A percentile compares a stretch with the other conserved stretches of the same genome.
Conservation (phyloP, 148 eudicot species). For the Amaranthus cruentus region DNA sequence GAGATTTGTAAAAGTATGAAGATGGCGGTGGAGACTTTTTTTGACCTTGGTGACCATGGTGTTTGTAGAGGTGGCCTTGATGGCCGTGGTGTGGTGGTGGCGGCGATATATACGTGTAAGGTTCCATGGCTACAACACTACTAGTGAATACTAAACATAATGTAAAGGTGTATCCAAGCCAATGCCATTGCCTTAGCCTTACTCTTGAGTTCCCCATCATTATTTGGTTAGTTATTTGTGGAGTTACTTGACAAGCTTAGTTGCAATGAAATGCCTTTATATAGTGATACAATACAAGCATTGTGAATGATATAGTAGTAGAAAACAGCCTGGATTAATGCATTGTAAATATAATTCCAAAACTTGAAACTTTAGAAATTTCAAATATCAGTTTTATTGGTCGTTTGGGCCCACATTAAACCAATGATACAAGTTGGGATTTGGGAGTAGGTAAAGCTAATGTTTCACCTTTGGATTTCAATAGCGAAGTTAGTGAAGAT, state of each 20-base stretch:
- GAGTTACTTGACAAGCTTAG: background rate
- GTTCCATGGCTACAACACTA: conserved; percentile 11
- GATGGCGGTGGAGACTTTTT: conserved; percentile 15
- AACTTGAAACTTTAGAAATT: background rate
- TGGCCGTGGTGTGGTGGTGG: conserved; percentile 13
- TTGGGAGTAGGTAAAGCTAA: background rate
- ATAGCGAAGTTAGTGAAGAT: background rate
- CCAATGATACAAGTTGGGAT: background rate
- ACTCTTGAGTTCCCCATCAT: conserved; percentile 17
- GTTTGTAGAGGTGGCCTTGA: conserved; percentile 6
- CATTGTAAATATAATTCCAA: background rate
- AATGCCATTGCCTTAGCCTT: conserved; percentile 21
- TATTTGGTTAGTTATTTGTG: background rate
- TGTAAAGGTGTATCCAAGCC: conserved; percentile 16
- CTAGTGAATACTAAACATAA: conserved; percentile 15
- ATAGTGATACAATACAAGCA: background rate
- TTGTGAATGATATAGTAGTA: background rate
- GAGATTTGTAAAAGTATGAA: conserved; percentile 19
- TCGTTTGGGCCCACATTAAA: background rate
- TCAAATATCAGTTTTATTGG: conserved; percentile 3
- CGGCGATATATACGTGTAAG: conserved; percentile 9
- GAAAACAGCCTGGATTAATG: conserved; percentile 2
- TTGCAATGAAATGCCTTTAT: background rate
- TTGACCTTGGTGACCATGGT: conserved; percentile 9
- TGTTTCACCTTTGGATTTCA: background rate